A percentile compares a stretch with the other conserved stretches of the same genome.
Conservation (phyloP, 2,329 filamentous ascomycete species). For the Sclerotinia spermophila region DNA sequence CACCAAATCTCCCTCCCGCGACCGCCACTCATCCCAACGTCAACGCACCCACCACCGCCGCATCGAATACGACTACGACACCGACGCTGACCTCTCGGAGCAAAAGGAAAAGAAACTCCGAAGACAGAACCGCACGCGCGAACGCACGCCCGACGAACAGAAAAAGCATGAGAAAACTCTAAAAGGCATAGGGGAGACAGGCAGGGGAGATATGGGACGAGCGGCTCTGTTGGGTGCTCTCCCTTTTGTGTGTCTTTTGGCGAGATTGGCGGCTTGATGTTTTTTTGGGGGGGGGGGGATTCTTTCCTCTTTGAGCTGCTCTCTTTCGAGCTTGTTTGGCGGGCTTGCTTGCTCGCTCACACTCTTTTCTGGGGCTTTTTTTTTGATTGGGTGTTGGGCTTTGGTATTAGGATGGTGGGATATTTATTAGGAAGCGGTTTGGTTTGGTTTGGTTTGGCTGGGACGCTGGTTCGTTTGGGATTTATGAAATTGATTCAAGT, state of each 20-base stretch:
- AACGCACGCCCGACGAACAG: background rate
- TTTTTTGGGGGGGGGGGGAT: no score
- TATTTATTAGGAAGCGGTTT: background rate
- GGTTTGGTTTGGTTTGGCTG: background rate
- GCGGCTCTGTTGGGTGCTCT: background rate
- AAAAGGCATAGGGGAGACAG: background rate
- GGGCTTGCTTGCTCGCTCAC: background rate
- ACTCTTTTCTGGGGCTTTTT: background rate
- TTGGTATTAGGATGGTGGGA: background rate
- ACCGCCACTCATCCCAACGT: background rate
- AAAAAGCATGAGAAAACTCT: slow-evolving; percentile 8
- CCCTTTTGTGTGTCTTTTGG: slow-evolving; percentile 11
- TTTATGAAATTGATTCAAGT: background rate
- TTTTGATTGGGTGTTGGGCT: background rate
- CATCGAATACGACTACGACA: slow-evolving; percentile 12
- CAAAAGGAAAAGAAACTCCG: background rate
- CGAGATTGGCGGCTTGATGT: slow-evolving; percentile 6
- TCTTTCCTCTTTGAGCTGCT: background rate
- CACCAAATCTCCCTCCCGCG: background rate
- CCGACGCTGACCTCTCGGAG: background rate
- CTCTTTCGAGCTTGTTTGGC: background rate
- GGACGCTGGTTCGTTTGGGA: background rate
- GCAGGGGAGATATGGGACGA: slow-evolving; percentile 15
- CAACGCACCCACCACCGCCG: background rate
- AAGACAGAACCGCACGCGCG: background rate